Evolutionary conservation across 2,329 filamentous ascomycete species (phyloP).

Genomic region (Epichloe gansuensis): DNA sequence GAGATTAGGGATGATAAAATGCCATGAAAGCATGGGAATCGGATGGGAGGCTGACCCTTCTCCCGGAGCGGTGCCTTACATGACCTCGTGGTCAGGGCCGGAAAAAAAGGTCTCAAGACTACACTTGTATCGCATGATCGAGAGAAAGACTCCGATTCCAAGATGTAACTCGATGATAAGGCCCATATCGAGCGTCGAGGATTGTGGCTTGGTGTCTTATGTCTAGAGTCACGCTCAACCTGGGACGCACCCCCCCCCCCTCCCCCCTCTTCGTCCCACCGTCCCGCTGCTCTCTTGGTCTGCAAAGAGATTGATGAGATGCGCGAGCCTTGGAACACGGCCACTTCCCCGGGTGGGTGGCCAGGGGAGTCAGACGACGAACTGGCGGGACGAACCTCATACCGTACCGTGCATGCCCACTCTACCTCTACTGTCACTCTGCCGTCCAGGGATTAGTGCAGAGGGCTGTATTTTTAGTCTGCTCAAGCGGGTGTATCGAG

Average conservation of each 20-base stretch:
- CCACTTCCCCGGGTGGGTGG: constrained; percentile 1
- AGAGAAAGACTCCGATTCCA: constrained; percentile 13
- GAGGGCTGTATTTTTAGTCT: constrained; percentile 1
- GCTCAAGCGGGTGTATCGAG: neutral
- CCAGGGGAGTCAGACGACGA: constrained; percentile 6
- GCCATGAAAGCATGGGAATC: neutral
- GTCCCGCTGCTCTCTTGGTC: too few relatives aligned
- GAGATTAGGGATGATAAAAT: neutral
- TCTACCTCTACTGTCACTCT: neutral
- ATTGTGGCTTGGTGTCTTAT: constrained; percentile 22
- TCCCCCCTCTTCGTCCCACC: neutral
- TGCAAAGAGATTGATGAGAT: neutral
- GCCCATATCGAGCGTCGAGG: constrained; percentile 12
- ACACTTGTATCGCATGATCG: constrained; percentile 14
- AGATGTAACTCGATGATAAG: constrained; percentile 16
- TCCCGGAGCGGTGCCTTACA: constrained; percentile 15
- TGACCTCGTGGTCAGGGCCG: constrained; percentile 16
- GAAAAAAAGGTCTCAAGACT: constrained; percentile 7
- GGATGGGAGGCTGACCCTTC: constrained; percentile 9
- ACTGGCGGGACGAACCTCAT: constrained; percentile 8
- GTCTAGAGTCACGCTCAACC: constrained; percentile 24
- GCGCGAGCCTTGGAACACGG: neutral
- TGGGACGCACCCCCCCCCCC: constrained; percentile 14
- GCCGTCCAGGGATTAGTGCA: neutral
- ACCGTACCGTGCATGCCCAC: constrained; percentile 4